Percentiles rank a stretch among this genome's conserved stretches.
These are phyloP conservation scores for Trichocladium antarcticum DNA, from an alignment of 495 filamentous ascomycete genomes.

Conservation along the genomic window DNA sequence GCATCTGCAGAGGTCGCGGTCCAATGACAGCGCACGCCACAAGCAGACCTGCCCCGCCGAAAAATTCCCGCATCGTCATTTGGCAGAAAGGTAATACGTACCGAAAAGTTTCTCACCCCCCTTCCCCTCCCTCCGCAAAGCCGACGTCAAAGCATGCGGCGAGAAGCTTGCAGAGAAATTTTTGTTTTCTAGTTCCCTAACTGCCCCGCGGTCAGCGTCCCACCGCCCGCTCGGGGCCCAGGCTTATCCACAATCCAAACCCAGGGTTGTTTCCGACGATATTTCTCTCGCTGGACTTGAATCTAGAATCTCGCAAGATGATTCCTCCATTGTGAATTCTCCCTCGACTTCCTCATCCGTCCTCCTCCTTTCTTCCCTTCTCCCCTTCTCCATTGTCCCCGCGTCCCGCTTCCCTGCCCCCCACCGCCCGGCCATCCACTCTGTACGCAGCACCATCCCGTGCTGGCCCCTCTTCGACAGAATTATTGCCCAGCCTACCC, in stretches of 20 bases:
- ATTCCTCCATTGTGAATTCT: constrained; percentile 1
- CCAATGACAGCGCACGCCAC: constrained; percentile 9
- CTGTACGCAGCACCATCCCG: too few species aligned
- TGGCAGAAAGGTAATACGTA: not conserved
- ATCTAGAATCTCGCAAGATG: constrained; percentile 11
- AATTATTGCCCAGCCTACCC: constrained; percentile 16
- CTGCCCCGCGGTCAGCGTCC: constrained; percentile 18
- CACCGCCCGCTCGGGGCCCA: not conserved
- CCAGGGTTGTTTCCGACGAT: constrained; percentile 8
- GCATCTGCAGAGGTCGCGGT: not conserved
- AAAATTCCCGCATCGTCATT: constrained; percentile 22
- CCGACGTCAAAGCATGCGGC: constrained; percentile 9
- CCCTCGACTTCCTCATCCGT: not conserved
- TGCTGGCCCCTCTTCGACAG: not conserved
- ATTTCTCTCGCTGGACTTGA: constrained; percentile 4
- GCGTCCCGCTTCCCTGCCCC: constrained; percentile 6
- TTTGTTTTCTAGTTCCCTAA: constrained; percentile 15
- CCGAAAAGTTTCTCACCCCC: not conserved
- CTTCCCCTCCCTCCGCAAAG: too few species aligned
- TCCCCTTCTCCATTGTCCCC: not conserved
- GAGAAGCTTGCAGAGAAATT: constrained; percentile 8
- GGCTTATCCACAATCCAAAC: constrained; percentile 3
- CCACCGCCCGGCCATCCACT: not conserved
- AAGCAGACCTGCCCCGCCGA: constrained; percentile 11
- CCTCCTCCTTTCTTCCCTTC: not conserved